Evolutionary conservation across 768 basidiomycete genomes (phyloP).

Genomic region (Hericium alpestre): DNA sequence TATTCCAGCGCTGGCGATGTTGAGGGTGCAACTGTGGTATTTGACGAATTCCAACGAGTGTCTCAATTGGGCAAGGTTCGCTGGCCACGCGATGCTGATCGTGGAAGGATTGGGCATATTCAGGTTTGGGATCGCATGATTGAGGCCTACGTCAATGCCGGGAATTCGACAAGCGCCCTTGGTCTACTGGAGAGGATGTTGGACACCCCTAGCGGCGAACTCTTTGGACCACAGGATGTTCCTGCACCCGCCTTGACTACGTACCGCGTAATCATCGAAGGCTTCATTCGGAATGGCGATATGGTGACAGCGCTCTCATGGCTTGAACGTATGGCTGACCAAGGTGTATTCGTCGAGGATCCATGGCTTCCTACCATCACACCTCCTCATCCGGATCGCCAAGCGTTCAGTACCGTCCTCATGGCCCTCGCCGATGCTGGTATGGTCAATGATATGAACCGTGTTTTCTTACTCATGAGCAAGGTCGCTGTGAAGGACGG

Average conservation of each 20-base stretch:
- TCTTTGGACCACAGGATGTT: slow-evolving; percentile 28
- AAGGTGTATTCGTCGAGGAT: slow-evolving; percentile 22
- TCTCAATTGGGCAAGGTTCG: slow-evolving; percentile 28
- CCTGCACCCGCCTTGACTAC: slow-evolving; percentile 55
- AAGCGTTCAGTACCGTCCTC: slow-evolving; percentile 52
- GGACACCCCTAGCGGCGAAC: slow-evolving; percentile 25
- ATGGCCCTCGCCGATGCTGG: slow-evolving; percentile 39
- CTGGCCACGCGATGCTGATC: slow-evolving; percentile 17
- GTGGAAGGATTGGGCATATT: slow-evolving; percentile 26
- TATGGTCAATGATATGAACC: slow-evolving; percentile 45
- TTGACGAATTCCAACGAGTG: slow-evolving; percentile 44
- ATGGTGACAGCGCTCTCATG: slow-evolving; percentile 53
- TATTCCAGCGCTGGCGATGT: slow-evolving; percentile 46
- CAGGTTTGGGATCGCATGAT: slow-evolving; percentile 70
- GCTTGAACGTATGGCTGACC: slow-evolving; percentile 55
- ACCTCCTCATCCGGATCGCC: slow-evolving; percentile 40
- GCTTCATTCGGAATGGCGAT: slow-evolving; percentile 57
- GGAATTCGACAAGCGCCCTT: slow-evolving; percentile 52
- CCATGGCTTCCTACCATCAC: slow-evolving; percentile 33
- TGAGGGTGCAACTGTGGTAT: slow-evolving; percentile 44
- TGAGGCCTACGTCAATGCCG: slow-evolving; percentile 55
- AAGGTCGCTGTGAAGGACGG: slow-evolving; percentile 25
- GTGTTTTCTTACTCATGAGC: slow-evolving; percentile 34
- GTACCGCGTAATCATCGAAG: slow-evolving; percentile 51
- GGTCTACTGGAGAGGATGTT: slow-evolving; percentile 65